phyloP scores from a whole-genome alignment of 2,329 filamentous ascomycete genomes.

The Beauveria rudraprayagi region DNA sequence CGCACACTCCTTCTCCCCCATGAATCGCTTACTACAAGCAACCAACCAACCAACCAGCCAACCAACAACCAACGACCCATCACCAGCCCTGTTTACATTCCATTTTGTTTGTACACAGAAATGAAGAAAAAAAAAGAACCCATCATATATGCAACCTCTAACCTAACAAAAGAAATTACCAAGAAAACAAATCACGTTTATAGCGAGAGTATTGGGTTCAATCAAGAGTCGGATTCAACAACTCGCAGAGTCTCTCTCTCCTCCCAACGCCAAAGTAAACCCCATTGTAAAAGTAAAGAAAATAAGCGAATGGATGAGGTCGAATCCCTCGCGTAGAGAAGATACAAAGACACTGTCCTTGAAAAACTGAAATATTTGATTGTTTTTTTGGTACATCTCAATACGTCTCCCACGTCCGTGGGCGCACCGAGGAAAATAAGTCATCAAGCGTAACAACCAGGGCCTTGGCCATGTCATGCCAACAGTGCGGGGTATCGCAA shows the following conservation, averaged over 20 bases:
- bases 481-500: conserved; percentile 3
- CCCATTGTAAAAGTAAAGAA: background rate
- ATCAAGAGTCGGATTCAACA: background rate
- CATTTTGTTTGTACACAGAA: background rate
- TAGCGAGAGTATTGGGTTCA: conserved; percentile 1
- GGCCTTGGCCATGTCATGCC: background rate
- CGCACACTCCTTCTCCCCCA: too few relatives aligned
- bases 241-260: background rate
- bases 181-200: background rate
- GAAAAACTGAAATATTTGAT: background rate
- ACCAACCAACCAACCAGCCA: background rate
- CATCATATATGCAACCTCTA: too few relatives aligned
- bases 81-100: background rate
- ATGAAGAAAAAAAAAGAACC: background rate
- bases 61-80: background rate
- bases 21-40: background rate
- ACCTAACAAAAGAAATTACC: background rate
- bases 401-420: conserved; percentile 7
- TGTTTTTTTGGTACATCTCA: background rate
- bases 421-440: background rate
- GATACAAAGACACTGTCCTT: too few relatives aligned
- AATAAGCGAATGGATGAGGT: background rate
- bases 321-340: background rate
- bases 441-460: conserved; percentile 7
- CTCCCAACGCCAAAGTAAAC: background rate